phyloP scores from a whole-genome alignment of 1,284 basidiomycete species.

The Leccinum pachyderme region DNA sequence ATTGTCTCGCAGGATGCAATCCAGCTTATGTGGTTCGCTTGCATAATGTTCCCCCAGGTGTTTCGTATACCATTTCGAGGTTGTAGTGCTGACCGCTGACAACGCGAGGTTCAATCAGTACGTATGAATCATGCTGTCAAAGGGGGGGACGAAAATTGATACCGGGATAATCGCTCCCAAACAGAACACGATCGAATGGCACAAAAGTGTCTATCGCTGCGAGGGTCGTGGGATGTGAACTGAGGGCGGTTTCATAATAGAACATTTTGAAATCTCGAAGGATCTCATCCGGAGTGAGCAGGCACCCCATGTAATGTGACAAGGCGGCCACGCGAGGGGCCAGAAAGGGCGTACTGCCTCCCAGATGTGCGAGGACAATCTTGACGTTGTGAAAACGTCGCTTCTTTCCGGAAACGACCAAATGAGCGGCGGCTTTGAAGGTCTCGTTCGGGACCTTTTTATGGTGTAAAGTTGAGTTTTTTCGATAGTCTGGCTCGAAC shows the following conservation, averaged over 20 bases:
- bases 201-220: conserved; percentile 49
- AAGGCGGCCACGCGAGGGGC: conserved; percentile 65
- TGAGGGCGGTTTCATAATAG: conserved; percentile 70
- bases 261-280: conserved; percentile 64
- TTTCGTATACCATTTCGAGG: conserved; percentile 56
- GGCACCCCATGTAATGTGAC: conserved; percentile 64
- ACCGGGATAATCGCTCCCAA: conserved; percentile 77
- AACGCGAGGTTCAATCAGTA: conserved; percentile 4
- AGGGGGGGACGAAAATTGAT: conserved; percentile 3
- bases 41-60: conserved; percentile 49
- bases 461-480: conserved; percentile 15
- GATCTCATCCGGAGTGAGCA: conserved; percentile 56
- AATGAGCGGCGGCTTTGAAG: conserved; percentile 72
- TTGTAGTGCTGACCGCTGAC: conserved; percentile 55
- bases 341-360: conserved; percentile 59
- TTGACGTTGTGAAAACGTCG: conserved; percentile 55
- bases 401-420: conserved; percentile 68
- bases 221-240: conserved; percentile 51
- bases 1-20: conserved; percentile 45
- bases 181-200: conserved; percentile 49
- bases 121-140: not conserved
- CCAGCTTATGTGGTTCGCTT: conserved; percentile 34
- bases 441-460: conserved; percentile 72
- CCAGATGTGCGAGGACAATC: conserved; percentile 68
- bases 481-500: conserved; percentile 1